Conservation (phyloP, 345 rosid genomes). For the Gossypium stocksii region DNA sequence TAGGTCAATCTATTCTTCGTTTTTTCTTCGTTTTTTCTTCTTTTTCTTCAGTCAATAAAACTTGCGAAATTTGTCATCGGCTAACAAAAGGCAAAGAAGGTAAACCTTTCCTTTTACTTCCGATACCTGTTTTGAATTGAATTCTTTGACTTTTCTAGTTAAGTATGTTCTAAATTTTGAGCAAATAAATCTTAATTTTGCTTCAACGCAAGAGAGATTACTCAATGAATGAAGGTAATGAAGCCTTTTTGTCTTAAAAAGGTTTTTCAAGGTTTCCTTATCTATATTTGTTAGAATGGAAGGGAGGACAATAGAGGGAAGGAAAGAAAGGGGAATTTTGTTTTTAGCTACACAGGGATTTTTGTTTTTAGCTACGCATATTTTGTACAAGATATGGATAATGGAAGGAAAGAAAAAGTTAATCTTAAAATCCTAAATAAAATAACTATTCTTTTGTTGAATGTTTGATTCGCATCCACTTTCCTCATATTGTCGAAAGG, state of each 20-base stretch:
- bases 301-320: background rate
- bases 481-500: too few species aligned
- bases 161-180: background rate
- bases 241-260: background rate
- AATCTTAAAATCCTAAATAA: too few species aligned
- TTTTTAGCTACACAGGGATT: too few species aligned
- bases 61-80: constrained; percentile 90
- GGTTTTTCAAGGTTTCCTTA: background rate
- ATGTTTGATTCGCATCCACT: too few species aligned
- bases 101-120: constrained; percentile 8
- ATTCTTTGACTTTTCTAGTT: background rate
- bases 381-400: background rate
- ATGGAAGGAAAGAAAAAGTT: background rate
- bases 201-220: background rate
- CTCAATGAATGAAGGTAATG: background rate
- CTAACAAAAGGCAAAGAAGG: constrained; percentile 90
- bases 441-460: too few species aligned
- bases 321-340: background rate
- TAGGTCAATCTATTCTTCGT: too few species aligned
- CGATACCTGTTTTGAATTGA: background rate
- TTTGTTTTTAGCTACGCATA: background rate
- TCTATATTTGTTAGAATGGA: background rate
- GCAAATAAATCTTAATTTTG: background rate
- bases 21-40: too few species aligned
- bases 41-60: too few species aligned